phyloP scores from a whole-genome alignment of 805 yeast genomes.

The Saccharomycopsis sp. region DNA sequence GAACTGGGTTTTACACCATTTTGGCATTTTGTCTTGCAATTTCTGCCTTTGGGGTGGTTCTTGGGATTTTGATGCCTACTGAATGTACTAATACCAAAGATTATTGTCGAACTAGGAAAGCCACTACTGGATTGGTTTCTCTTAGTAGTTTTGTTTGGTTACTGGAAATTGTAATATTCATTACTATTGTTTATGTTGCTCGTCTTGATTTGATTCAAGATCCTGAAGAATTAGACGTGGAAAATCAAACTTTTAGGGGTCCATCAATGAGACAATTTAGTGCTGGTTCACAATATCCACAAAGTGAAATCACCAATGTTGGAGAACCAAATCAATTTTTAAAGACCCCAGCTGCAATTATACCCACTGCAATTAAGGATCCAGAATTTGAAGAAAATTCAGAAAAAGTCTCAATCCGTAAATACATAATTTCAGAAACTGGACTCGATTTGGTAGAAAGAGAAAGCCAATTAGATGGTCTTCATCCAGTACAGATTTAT shows the following conservation, averaged over 20 bases:
- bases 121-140: slow-evolving; percentile 15
- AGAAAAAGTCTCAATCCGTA: slow-evolving; percentile 1
- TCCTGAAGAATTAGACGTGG: slow-evolving; percentile 1
- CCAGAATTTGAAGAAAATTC: too few species aligned
- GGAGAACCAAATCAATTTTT: slow-evolving; percentile 1
- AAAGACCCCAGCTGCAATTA: slow-evolving; percentile 1
- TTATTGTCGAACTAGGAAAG: slow-evolving; percentile 15
- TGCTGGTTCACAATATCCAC: neutral
- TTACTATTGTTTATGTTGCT: slow-evolving; percentile 17
- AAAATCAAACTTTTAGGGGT: neutral
- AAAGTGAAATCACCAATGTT: neutral
- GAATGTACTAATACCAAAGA: slow-evolving; percentile 7
- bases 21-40: slow-evolving; percentile 8
- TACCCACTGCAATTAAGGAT: neutral
- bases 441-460: slow-evolving; percentile 12
- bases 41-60: slow-evolving; percentile 17
- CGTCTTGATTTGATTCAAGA: slow-evolving; percentile 14
- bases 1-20: slow-evolving; percentile 13
- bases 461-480: slow-evolving; percentile 8
- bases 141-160: slow-evolving; percentile 17
- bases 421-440: slow-evolving; percentile 15
- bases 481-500: slow-evolving; percentile 9
- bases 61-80: slow-evolving; percentile 9
- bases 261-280: neutral
- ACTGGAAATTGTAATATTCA: slow-evolving; percentile 14